phyloP scores from a whole-genome alignment of 257 asterid genomes.

The Solanum peruvianum region DNA sequence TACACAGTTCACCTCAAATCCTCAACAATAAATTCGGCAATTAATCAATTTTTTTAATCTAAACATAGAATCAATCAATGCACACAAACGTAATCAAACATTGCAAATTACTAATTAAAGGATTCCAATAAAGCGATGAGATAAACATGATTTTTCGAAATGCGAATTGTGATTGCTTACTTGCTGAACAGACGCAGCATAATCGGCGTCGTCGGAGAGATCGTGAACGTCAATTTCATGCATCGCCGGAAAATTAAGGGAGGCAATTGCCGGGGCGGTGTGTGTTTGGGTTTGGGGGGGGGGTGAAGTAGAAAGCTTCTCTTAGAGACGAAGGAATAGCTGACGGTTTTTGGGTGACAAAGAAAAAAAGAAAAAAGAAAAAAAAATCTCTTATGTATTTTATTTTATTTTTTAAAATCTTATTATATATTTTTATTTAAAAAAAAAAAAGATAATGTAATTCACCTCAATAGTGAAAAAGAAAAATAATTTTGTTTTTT shows the following conservation, averaged over 20 bases:
- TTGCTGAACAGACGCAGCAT: constrained; percentile 4
- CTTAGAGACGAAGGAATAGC: background rate
- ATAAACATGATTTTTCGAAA: background rate
- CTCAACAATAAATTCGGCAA: background rate
- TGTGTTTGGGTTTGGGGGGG: background rate
- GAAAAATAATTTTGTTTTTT: too few species aligned
- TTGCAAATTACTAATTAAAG: background rate
- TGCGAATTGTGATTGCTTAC: background rate
- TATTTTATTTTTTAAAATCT: accelerated
- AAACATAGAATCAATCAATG: background rate
- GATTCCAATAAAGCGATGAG: background rate
- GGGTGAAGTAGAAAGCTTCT: background rate
- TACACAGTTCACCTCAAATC: background rate
- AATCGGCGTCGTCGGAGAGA: background rate
- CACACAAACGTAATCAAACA: background rate
- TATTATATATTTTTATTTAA: background rate
- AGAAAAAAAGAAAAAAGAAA: background rate
- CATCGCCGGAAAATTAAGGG: background rate
- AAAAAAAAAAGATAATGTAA: too few species aligned
- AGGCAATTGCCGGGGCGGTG: background rate
- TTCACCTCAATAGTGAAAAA: background rate
- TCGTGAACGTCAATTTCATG: background rate
- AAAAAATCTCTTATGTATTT: background rate
- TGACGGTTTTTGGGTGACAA: background rate
- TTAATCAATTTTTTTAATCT: background rate